Base-by-base conservation (phyloP, 192 early-diverging fungal genomes). In the Umbelopsis isabellina region DNA sequence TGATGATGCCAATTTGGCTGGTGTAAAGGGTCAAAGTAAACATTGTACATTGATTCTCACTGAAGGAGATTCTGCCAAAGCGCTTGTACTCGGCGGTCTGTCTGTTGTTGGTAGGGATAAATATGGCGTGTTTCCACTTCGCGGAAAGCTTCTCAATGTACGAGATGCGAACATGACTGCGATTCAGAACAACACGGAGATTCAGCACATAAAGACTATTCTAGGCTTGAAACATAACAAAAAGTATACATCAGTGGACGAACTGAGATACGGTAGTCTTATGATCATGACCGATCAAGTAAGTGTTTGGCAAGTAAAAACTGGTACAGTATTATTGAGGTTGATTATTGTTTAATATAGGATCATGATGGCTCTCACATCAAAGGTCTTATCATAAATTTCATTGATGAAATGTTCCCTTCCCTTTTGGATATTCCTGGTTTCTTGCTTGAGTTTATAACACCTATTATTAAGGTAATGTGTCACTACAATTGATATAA, bases 221-320 rank as follows among this genome's bases (percentile, higher is more conserved):
- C 86, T 99, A 49, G 96, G 96, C 41, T 80, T 99, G 35, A 90
- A 96, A 82, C 94, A 96, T 51, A 91, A 88, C 58, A 87, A 86
- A 69, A 86, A 83, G 16, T 99, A 99, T 76, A 83, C 84, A 27
- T 86, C 84, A 45, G 78, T 85, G 0, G 80, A 91, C 23, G 83
- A 90, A 30, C 81, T 99, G 79, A 87, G 97, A 61, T 99, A 99
- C 76, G 97, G 96, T 0, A 89, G 92, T 64, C 82, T 99, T 13
- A 97, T 99, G 90, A 96, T 98, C 66, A 99, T 99, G 97, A 93
- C 96, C 4, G 97, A 99, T 90, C 97, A 97, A 71, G 81, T 85
- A 71, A 68, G 73, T 27, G 44, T 41, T 41, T 41, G 10, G 37
- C 65, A 21, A 47, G 18, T 25, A 25, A 41, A n/a, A 65, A 6